Conservation (phyloP, 2,329 filamentous ascomycete species). For the Verticillium zaregamsianum region DNA sequence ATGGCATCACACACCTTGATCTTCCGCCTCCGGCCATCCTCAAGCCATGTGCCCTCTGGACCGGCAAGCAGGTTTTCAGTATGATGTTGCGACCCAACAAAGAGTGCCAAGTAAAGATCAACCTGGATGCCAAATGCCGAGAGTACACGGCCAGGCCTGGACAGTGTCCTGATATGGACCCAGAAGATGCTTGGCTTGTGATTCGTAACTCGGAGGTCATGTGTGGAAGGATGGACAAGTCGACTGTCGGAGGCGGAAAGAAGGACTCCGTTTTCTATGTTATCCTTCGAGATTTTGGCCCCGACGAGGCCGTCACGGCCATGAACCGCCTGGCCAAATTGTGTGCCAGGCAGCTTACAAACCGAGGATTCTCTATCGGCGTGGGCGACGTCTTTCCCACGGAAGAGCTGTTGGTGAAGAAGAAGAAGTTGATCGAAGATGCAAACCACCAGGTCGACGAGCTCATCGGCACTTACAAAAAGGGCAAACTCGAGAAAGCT, state of each 20-base stretch:
- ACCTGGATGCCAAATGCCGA: conserved; percentile 89
- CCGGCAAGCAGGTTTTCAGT: conserved; percentile 94
- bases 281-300: conserved; percentile 90
- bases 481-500: conserved; percentile 77
- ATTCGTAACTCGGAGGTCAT: conserved; percentile 96
- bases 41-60: conserved; percentile 87
- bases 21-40: conserved; percentile 82
- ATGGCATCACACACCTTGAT: conserved; percentile 71
- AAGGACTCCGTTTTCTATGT: conserved; percentile 98
- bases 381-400: conserved; percentile 92
- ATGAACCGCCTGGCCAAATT: conserved; percentile 95
- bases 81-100: conserved; percentile 87
- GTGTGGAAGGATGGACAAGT: conserved; percentile 97
- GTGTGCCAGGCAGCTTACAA: conserved; percentile 82
- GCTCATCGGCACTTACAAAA: conserved; percentile 77
- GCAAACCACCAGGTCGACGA: conserved; percentile 80
- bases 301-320: conserved; percentile 78
- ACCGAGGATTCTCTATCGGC: conserved; percentile 93
- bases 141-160: conserved; percentile 64
- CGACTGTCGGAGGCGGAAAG: conserved; percentile 93
- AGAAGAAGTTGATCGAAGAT: conserved; percentile 68
- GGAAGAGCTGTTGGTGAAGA: conserved; percentile 63
- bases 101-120: conserved; percentile 76
- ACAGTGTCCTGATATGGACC: conserved; percentile 65
- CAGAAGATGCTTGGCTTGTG: conserved; percentile 86